phyloP scores from a whole-genome alignment of 306 rosid species.

The Arachis stenosperma region DNA sequence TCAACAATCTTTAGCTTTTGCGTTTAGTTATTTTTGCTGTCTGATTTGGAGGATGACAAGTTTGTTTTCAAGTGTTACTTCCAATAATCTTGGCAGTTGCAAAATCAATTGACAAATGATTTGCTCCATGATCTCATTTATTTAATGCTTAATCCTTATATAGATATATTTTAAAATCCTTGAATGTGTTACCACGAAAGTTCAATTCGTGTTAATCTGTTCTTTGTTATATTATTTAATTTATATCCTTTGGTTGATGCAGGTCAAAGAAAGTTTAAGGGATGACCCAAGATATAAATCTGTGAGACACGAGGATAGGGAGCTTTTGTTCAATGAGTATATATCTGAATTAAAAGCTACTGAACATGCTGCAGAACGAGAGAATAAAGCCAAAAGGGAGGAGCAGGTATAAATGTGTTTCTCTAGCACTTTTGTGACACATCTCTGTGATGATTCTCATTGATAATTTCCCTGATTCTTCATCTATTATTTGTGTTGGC shows the following conservation, averaged over 20 bases:
- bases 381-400: constrained; percentile 76
- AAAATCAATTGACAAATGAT: constrained; percentile 22
- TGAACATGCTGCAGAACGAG: constrained; percentile 76
- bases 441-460: background rate
- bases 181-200: background rate
- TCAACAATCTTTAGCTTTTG: no score
- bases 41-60: constrained; percentile 2
- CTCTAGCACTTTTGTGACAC: no score
- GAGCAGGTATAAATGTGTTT: constrained; percentile 68
- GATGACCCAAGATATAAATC: constrained; percentile 85
- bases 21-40: constrained; percentile 2
- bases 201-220: constrained; percentile 21
- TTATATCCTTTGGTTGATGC: constrained; percentile 46
- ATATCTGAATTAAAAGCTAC: constrained; percentile 80
- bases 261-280: constrained; percentile 88
- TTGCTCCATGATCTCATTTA: background rate
- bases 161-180: background rate
- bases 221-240: background rate
- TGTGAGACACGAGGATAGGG: constrained; percentile 88
- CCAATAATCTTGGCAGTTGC: constrained; percentile 22
- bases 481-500: constrained; percentile 19
- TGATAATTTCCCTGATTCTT: constrained; percentile 22
- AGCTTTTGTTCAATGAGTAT: constrained; percentile 73
- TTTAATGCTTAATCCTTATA: background rate
- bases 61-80: background rate